Base-by-base conservation (phyloP, 2,329 filamentous ascomycete genomes). In the Mycosphaerelloides madeirae region DNA sequence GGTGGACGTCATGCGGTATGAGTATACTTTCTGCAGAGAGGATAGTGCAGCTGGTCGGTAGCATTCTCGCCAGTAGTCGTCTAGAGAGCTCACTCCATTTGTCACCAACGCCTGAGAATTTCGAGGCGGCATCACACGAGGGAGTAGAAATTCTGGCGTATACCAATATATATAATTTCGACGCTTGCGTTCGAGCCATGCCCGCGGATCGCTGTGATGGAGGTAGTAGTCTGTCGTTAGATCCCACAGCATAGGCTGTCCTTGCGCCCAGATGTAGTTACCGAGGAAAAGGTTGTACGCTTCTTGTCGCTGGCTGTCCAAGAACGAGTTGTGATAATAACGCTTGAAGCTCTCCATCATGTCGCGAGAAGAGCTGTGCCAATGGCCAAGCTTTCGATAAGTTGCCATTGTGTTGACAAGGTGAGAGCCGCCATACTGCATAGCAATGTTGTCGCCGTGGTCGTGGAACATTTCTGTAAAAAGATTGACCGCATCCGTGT, bases 271-370 rank as follows among this genome's bases (percentile, higher is more conserved):
- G 39, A 90, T 87, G 64, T 98, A 98, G 61, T 97, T 96, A 6
- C 93, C 93, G 1, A 98, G 77, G 61, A 98, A 98, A 8, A 98
- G 74, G 56, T 98, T 98, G 67, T 97, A 97, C 1, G 93, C 93
- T 67, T 98, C 93, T 67, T 98, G 93, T 25, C 93, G 82, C 63
- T 98, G 93, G n/a, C 85, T 90, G 65, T 98, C 93, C 7, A 98
- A 78, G 64, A 98, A 98, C 0, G 91, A 95, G 62, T 98, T 98
- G 69, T 97, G 95, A 67, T 98, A 98, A 66, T 97, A 98, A 20
- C 93, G 81, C 66, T 97, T 98, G 73, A 98, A 96, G 65, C 88
- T 95, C 69, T 98, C 93, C 16, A 98, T 90, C 91, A 98, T 97
- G 65, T 98, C 93, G 55, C 93, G 80, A 2, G 91, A 96, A 65